Evolutionary conservation across 2,329 filamentous ascomycete genomes (phyloP).

Genomic region (Clathrospora elynae): DNA sequence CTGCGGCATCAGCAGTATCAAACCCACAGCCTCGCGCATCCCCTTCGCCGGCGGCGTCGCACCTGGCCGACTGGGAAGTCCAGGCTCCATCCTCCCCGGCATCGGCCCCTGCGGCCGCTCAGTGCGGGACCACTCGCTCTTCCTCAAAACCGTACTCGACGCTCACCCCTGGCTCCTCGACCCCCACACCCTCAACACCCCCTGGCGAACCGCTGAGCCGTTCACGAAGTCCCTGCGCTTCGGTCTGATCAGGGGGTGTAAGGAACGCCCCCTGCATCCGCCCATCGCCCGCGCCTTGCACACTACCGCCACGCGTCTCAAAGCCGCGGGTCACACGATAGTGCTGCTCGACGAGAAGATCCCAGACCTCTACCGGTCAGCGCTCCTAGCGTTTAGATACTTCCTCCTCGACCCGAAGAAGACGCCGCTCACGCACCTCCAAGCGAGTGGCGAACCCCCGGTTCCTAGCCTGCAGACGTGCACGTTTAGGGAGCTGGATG

Average conservation of each 20-base stretch:
- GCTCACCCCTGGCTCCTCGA: slow-evolving; percentile 56
- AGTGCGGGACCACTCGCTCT: slow-evolving; percentile 49
- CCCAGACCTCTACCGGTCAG: slow-evolving; percentile 38
- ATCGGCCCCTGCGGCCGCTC: slow-evolving; percentile 54
- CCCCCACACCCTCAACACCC: slow-evolving; percentile 48
- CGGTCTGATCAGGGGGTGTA: slow-evolving; percentile 57
- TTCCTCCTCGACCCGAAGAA: slow-evolving; percentile 50
- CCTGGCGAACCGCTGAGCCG: slow-evolving; percentile 52
- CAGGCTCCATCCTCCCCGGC: slow-evolving; percentile 43
- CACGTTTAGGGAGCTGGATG: slow-evolving; percentile 38
- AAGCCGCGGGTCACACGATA: slow-evolving; percentile 54
- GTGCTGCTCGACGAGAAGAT: slow-evolving; percentile 34
- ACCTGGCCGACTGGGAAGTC: slow-evolving; percentile 40
- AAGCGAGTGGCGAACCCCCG: slow-evolving; percentile 51
- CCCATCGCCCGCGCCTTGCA: slow-evolving; percentile 56
- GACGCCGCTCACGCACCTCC: slow-evolving; percentile 42
- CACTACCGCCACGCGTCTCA: slow-evolving; percentile 48
- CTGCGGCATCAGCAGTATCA: slow-evolving; percentile 54
- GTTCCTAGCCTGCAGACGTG: slow-evolving; percentile 50
- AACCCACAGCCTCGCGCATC: slow-evolving; percentile 59
- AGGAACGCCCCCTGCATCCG: slow-evolving; percentile 57
- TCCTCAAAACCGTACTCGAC: slow-evolving; percentile 51
- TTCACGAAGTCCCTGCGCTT: slow-evolving; percentile 48
- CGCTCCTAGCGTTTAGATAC: slow-evolving; percentile 50
- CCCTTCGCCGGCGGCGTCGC: slow-evolving; percentile 49